Base-by-base conservation (phyloP, 1,284 basidiomycete species). In the Moniliophthora roreri region DNA sequence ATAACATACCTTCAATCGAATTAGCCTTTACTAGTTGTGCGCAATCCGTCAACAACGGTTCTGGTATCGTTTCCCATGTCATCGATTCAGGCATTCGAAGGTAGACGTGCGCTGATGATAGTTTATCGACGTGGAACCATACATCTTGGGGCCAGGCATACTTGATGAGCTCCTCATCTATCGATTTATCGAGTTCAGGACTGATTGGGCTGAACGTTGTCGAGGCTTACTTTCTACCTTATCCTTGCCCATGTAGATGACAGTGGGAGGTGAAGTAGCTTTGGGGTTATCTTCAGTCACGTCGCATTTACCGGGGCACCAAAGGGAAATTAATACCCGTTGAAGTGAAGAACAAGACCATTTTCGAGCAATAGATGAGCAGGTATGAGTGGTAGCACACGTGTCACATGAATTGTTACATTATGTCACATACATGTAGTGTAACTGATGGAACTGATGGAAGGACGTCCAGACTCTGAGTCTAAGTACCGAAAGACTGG, bases 11-110 rank as follows among this genome's bases (percentile, higher is more conserved):
- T 77, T 98, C 93, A 52, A 99, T 99, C 3, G 92, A 95, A 64
- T 98, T 98, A 0, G 96, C 95, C 71, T 99, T 99, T 40, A 98
- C 95, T 1, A 99, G 77, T 69, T 99, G 96, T 0, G 93, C 91
- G 58, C 92, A 92, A 67, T 99, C 95, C 8, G 78, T 76, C 21
- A 98, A 73, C 9, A 98, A 73, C 0, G 82, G 74, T 50, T 89
- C 80, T 0, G 96, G 95, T 40, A 99, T 91, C 9, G 75, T 69
- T 16, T 98, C 93, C 93, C 95, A 99, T 15, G 78, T 71, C 77
- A 92, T 88, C n/a, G 69, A 73, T 5, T 84, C 79, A 0, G 90
- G 81, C 74, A 98, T 85, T 16, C 95, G 89, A 13, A 98, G 75
- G 68, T 99, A 99, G 44, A 97, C 93, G 68, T 97, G 94, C 1